phyloP scores from a whole-genome alignment of 2,329 filamentous ascomycete species.

The Neofusicoccum sp. region DNA sequence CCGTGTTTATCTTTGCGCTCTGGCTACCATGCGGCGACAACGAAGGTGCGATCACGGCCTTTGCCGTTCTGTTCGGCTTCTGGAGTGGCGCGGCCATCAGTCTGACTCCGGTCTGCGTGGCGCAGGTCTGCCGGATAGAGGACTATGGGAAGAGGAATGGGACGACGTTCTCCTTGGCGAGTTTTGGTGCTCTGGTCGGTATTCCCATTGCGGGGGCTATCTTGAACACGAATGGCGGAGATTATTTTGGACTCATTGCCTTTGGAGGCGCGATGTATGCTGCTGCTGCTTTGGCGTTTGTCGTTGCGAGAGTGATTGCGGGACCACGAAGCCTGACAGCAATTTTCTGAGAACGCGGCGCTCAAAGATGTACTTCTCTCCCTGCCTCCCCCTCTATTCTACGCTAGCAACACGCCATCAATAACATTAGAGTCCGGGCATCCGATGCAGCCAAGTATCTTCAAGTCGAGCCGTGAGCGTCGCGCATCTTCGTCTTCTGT shows the following conservation, averaged over 20 bases:
- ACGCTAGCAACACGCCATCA: too few species aligned
- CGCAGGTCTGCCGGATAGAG: conserved; percentile 47
- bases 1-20: conserved; percentile 36
- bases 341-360: neutral
- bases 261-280: neutral
- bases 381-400: too few species aligned
- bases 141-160: conserved; percentile 54
- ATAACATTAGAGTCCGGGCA: too few species aligned
- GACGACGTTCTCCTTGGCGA: conserved; percentile 52
- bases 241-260: conserved; percentile 23
- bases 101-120: conserved; percentile 47
- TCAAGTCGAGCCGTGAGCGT: too few species aligned
- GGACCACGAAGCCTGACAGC: neutral
- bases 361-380: too few species aligned
- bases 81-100: conserved; percentile 48
- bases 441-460: too few species aligned
- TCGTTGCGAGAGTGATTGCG: neutral
- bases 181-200: conserved; percentile 51
- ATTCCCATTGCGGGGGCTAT: conserved; percentile 55
- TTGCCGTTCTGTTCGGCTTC: conserved; percentile 47
- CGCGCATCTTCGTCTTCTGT: too few species aligned
- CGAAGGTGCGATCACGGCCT: conserved; percentile 35
- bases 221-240: conserved; percentile 39
- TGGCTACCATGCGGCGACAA: conserved; percentile 27
- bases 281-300: neutral